These are phyloP conservation scores for Metschnikowia lachancei DNA, from an alignment of 805 yeast genomes.

Conservation along the genomic window DNA sequence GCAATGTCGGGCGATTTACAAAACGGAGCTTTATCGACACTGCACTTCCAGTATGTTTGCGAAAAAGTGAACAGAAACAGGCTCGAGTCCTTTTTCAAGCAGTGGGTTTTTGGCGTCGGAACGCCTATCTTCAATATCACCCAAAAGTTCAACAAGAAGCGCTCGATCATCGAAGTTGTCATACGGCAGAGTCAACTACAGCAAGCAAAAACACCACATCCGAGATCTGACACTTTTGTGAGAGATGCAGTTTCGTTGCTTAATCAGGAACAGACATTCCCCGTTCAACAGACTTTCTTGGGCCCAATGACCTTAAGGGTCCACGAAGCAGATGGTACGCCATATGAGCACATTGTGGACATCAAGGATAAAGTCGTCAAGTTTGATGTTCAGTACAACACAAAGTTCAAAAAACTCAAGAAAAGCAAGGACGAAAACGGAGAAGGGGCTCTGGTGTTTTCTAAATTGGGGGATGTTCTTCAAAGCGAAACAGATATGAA, in stretches of 20 bases:
- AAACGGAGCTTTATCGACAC: constrained; percentile 71
- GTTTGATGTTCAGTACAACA: constrained; percentile 90
- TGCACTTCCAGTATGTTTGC: constrained; percentile 89
- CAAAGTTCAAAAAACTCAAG: constrained; percentile 82
- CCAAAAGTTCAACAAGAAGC: constrained; percentile 88
- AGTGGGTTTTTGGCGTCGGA: constrained; percentile 90
- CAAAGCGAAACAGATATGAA: constrained; percentile 55
- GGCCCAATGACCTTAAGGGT: constrained; percentile 97
- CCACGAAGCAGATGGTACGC: constrained; percentile 98
- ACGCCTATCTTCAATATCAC: constrained; percentile 86
- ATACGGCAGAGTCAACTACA: constrained; percentile 83
- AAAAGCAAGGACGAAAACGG: constrained; percentile 50
- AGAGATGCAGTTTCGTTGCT: constrained; percentile 43
- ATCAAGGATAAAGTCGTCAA: constrained; percentile 81
- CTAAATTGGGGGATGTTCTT: constrained; percentile 71
- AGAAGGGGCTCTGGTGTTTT: constrained; percentile 40
- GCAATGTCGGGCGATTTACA: constrained; percentile 93
- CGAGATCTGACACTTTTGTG: constrained; percentile 42
- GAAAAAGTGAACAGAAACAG: constrained; percentile 89
- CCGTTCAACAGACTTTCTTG: constrained; percentile 56
- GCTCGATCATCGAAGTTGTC: constrained; percentile 92
- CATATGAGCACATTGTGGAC: constrained; percentile 95
- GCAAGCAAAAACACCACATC: constrained; percentile 43
- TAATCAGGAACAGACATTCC: constrained; percentile 41
- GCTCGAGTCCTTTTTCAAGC: constrained; percentile 78